Percentiles rank a stretch among this genome's conserved stretches.
Conservation (phyloP, 208 protist species). For the Leishmania turanica region DNA sequence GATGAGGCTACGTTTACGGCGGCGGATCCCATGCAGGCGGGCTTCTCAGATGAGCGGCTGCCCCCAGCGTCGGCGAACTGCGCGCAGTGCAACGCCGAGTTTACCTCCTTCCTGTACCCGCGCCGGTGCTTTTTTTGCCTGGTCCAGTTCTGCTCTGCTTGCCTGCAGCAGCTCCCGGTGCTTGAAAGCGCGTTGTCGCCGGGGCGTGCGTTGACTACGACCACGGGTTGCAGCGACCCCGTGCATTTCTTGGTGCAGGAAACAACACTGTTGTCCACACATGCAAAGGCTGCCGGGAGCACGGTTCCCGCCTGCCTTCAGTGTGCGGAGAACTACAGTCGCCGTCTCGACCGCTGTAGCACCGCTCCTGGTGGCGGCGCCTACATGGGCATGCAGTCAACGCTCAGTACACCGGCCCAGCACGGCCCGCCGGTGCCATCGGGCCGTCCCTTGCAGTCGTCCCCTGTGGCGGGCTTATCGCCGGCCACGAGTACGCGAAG, state of each 20-base stretch:
- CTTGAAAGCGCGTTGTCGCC: neutral
- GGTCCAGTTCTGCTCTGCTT: slow-evolving; percentile 58
- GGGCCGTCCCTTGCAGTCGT: neutral
- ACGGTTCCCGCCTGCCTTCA: slow-evolving; percentile 49
- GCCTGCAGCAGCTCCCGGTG: slow-evolving; percentile 44
- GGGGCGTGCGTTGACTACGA: neutral
- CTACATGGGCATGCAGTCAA: slow-evolving; percentile 36
- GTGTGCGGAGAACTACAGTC: slow-evolving; percentile 70
- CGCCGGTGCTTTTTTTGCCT: slow-evolving; percentile 75
- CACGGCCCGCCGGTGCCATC: neutral
- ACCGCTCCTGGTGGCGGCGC: slow-evolving; percentile 21
- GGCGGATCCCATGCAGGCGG: neutral
- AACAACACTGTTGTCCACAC: neutral
- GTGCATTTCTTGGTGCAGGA: neutral
- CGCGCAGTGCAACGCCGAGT: slow-evolving; percentile 60
- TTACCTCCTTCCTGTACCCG: slow-evolving; percentile 62
- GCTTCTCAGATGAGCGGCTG: slow-evolving; percentile 41
- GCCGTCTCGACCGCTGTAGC: slow-evolving; percentile 40
- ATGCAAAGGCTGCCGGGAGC: slow-evolving; percentile 12
- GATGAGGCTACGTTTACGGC: neutral
- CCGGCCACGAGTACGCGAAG: neutral
- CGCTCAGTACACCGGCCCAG: neutral
- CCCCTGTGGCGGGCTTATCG: neutral
- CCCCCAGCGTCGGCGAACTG: slow-evolving; percentile 45
- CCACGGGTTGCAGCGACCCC: neutral